Evolutionary conservation across 1,284 basidiomycete genomes (phyloP), one percentile per base, ranked within the genome.

Genomic region (Hypsizygus ulmarius): DNA sequence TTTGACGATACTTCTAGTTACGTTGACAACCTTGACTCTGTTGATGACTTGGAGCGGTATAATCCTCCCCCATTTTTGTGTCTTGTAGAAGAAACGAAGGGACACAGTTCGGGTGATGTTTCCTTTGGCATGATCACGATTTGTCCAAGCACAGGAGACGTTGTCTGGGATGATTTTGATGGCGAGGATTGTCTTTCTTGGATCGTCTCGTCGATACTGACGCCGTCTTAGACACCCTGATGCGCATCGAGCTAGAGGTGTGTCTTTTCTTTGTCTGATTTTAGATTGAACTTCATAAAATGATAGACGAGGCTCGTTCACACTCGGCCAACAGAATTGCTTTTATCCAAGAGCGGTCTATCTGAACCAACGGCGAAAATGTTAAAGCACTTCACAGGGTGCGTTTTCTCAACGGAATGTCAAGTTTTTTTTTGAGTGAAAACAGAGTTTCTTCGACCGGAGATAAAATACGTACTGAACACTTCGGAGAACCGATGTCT

Each of bases 91-190:
- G 71, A 79, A 47, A 65, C 67, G 1, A 72, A 70, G 45, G 71
- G 74, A 3, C 73, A 71, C 51, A 78, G 55, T 27, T 52, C 61
- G 10, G 60, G 55, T 8, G 64, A 72, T 34, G 79, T 90, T 1
- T 69, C 63, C 4, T 77, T 97, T 38, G 87, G 84, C 1, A 72
- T 97, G 63, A 77, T 97, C 39, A 81, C 84, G 14, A 84, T 97
- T 12, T 83, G 85, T 44, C 90, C 93, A 0, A 84, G 84, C 43
- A 97, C 93, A 0, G 95, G 95, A 1, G 90, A 95, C 55, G 84
- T 98, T 1, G 73, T 93, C 0, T 98, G 91, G 81, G 96, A 99
- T 59, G 82, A 90, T 54, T 97, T 94, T 61, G 77, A 87, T 44
- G 91, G 90, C 87, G 53, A 27, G 50, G 18, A 35, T 39, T 25